These are phyloP conservation scores for Fusarium albosuccineum DNA, from an alignment of 2,329 filamentous ascomycete genomes.

Conservation along the genomic window DNA sequence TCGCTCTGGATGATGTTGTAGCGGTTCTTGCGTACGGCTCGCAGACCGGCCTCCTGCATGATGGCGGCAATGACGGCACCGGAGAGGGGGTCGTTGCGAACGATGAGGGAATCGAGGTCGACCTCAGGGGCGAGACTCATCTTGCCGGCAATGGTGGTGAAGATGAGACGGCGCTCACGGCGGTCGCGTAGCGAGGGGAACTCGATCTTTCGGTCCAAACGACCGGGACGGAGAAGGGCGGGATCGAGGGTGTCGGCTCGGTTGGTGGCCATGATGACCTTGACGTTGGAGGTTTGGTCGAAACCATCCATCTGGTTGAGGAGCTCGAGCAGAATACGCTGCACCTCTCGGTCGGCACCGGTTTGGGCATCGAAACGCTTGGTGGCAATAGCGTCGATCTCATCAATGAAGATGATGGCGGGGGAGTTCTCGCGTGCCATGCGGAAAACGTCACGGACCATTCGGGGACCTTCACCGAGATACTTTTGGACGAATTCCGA, in stretches of 20 bases:
- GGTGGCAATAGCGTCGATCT: constrained; percentile 98
- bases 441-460: constrained; percentile 98
- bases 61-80: constrained; percentile 98
- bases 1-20: constrained; percentile 99
- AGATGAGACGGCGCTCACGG: constrained; percentile 95
- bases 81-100: constrained; percentile 94
- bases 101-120: constrained; percentile 94
- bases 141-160: constrained; percentile 95
- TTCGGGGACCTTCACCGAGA: constrained; percentile 94
- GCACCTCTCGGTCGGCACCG: constrained; percentile 96
- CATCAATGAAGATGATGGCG: constrained; percentile 99
- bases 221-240: constrained; percentile 91
- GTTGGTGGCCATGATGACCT: constrained; percentile 99
- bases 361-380: constrained; percentile 99
- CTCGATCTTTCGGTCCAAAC: constrained; percentile 98
- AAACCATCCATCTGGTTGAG: constrained; percentile 99
- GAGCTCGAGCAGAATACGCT: constrained; percentile 96
- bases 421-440: constrained; percentile 99
- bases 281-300: constrained; percentile 98
- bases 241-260: constrained; percentile 97
- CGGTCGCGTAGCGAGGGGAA: constrained; percentile 96
- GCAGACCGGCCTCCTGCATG: constrained; percentile 97
- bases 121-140: constrained; percentile 98
- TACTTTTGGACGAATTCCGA: constrained; percentile 99
- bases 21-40: constrained; percentile 95